phyloP scores from a whole-genome alignment of 306 rosid species.

The Coriaria nepalensis region DNA sequence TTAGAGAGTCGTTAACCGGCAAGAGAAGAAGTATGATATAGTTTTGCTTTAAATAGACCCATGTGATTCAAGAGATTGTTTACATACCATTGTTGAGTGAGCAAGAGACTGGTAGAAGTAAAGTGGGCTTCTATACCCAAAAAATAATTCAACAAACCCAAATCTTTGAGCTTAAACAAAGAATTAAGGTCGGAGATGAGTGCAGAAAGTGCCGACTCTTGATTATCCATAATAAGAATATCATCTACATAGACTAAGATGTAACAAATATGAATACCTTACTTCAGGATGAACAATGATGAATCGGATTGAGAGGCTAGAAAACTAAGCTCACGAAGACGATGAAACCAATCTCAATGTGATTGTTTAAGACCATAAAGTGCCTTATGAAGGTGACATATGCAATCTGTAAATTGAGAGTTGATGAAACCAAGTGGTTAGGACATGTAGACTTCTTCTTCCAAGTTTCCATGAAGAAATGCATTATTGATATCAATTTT shows the following conservation, averaged over 20 bases:
- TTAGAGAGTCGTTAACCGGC: no score
- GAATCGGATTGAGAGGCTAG: background rate
- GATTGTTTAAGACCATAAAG: background rate
- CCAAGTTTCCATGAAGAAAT: background rate
- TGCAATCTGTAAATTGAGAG: background rate
- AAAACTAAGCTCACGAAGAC: background rate
- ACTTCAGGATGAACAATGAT: background rate
- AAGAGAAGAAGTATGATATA: background rate
- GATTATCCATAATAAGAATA: background rate
- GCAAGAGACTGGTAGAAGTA: background rate
- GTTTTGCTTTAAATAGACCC: background rate
- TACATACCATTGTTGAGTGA: background rate
- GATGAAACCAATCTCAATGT: background rate
- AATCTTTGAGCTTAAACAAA: background rate
- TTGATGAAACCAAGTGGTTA: background rate
- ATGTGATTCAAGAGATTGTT: background rate
- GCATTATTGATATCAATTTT: background rate
- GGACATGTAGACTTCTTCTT: background rate
- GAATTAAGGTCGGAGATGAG: background rate
- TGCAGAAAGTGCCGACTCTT: background rate
- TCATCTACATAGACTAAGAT: constrained; percentile 4
- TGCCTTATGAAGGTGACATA: background rate
- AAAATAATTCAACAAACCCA: background rate
- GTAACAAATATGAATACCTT: no score
- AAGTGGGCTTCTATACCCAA: background rate